Percentiles rank a stretch among this genome's conserved stretches.
Evolutionary conservation across 352 stramenopile species (phyloP).

Genomic region (Pythium aristosporum): DNA sequence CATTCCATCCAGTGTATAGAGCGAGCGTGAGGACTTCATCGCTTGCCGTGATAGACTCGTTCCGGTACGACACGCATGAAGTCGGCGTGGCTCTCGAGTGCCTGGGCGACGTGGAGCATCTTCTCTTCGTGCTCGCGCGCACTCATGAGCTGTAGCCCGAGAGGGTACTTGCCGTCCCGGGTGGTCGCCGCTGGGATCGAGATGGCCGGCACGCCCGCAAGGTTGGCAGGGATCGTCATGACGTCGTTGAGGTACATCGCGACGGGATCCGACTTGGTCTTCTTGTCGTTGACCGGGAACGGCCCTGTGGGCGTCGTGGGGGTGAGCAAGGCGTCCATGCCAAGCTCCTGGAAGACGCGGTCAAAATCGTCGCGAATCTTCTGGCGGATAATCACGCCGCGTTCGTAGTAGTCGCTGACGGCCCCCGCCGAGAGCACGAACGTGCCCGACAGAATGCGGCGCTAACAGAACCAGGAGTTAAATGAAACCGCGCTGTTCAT

Average conservation of each 20-base stretch:
- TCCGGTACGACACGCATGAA: conserved; percentile 50
- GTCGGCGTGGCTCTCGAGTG: conserved; percentile 51
- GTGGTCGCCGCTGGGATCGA: conserved; percentile 75
- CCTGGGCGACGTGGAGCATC: conserved; percentile 61
- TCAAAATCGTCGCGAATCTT: conserved; percentile 80
- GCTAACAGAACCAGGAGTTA: conserved; percentile 28
- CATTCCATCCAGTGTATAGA: too few species aligned
- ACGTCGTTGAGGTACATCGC: conserved; percentile 92
- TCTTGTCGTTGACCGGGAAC: conserved; percentile 60
- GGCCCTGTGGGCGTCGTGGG: conserved; percentile 84
- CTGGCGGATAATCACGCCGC: conserved; percentile 76
- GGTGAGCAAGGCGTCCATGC: conserved; percentile 84
- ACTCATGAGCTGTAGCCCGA: conserved; percentile 81
- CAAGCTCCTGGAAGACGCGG: conserved; percentile 46
- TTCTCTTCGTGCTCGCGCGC: conserved; percentile 57
- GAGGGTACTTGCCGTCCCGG: conserved; percentile 50
- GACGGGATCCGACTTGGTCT: conserved; percentile 66
- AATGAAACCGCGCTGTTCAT: not conserved
- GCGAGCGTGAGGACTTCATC: conserved; percentile 13
- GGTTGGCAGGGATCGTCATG: conserved; percentile 89
- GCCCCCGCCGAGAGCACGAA: conserved; percentile 88
- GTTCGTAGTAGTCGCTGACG: conserved; percentile 90
- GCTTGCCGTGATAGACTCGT: conserved; percentile 45
- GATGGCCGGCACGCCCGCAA: conserved; percentile 85
- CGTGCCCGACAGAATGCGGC: conserved; percentile 89